A percentile compares a stretch with the other conserved stretches of the same genome.
Evolutionary conservation across 1,284 basidiomycete genomes (phyloP).

Genomic region (Fistulina hepatica): DNA sequence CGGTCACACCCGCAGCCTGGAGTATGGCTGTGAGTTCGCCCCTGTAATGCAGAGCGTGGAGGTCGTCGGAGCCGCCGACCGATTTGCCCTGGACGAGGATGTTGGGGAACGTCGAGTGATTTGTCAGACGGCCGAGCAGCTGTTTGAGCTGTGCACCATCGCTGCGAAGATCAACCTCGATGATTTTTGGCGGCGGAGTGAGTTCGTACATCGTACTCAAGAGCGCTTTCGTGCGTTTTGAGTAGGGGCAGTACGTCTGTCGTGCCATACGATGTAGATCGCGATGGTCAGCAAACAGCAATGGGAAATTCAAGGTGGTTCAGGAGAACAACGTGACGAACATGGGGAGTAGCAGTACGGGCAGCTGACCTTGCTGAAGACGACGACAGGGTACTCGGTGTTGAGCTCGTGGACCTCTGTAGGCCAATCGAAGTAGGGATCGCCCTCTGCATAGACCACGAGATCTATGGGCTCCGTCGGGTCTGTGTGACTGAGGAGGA

Average conservation of each 20-base stretch:
- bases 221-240: conserved; percentile 57
- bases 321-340: conserved; percentile 1
- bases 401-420: conserved; percentile 34
- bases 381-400: conserved; percentile 50
- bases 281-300: conserved; percentile 13
- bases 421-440: conserved; percentile 36
- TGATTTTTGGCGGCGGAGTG: conserved; percentile 52
- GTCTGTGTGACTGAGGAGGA: conserved; percentile 28
- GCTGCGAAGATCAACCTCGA: conserved; percentile 66
- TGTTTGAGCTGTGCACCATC: conserved; percentile 56
- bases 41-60: conserved; percentile 39
- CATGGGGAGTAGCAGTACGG: neutral
- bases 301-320: conserved; percentile 65
- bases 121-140: conserved; percentile 56
- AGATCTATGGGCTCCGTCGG: conserved; percentile 24
- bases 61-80: conserved; percentile 63
- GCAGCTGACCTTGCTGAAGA: conserved; percentile 67
- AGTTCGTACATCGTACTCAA: conserved; percentile 51
- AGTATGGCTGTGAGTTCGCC: conserved; percentile 34
- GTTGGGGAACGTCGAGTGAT: conserved; percentile 65
- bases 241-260: conserved; percentile 36
- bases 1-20: conserved; percentile 32
- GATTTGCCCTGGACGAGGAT: conserved; percentile 53
- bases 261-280: neutral
- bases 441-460: conserved; percentile 39